phyloP scores from a whole-genome alignment of 176 grass and related monocot genomes.

The Pontederia crassipes region DNA sequence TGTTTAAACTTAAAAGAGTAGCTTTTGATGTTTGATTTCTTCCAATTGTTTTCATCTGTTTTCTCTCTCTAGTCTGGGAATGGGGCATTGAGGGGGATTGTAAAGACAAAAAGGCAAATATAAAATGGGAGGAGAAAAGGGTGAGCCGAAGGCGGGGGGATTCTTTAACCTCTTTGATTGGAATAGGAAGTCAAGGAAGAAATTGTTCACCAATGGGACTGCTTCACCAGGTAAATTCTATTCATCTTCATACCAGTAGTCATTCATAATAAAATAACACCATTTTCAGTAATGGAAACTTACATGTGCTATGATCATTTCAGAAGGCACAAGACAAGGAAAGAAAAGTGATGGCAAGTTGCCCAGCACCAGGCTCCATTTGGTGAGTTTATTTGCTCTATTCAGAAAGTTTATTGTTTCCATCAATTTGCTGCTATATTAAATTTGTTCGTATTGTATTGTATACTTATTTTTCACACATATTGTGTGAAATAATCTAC shows the following conservation, averaged over 20 bases:
- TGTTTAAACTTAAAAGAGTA: too few relatives aligned
- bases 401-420: slow-evolving; percentile 1
- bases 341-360: slow-evolving; percentile 49
- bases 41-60: too few relatives aligned
- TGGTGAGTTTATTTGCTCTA: slow-evolving; percentile 33
- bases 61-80: slow-evolving; percentile 2
- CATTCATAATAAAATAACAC: background rate
- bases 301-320: background rate
- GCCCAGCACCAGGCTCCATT: slow-evolving; percentile 33
- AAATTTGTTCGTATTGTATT: background rate
- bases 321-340: slow-evolving; percentile 60
- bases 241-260: background rate
- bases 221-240: slow-evolving; percentile 51
- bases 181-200: slow-evolving; percentile 80
- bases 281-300: background rate
- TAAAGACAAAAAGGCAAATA: slow-evolving; percentile 12
- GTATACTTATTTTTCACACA: background rate
- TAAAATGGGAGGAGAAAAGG: slow-evolving; percentile 50
- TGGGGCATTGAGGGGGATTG: background rate
- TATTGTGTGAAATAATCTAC: background rate
- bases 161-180: slow-evolving; percentile 78
- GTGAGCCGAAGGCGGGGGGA: slow-evolving; percentile 36
- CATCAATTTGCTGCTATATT: background rate
- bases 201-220: slow-evolving; percentile 42
- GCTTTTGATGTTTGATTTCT: too few relatives aligned